Base-by-base conservation (phyloP, 371 early-diverging fungal species). In the Lichtheimia corymbifera region DNA sequence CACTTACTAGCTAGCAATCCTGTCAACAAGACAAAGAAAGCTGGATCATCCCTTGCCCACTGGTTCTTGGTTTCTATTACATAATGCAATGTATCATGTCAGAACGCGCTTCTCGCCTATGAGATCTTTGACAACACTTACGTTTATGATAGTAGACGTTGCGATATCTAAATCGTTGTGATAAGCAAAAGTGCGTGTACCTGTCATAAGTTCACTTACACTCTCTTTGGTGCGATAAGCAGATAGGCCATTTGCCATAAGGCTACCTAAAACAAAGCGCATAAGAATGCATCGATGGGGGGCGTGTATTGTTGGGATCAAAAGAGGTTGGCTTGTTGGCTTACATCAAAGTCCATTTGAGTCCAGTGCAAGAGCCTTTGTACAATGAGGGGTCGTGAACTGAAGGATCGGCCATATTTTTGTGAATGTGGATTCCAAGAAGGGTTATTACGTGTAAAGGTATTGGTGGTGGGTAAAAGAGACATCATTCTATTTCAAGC, bases 1-100 rank as follows among this genome's bases (percentile, higher is more conserved):
- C 5, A 65, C 84, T 66, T 83, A 89, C 91, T 27, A 91, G 70
- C 22, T 80, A 73, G 22, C 80, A 64, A 47, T 47, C 47, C 47
- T 18, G 85, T 76, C 9, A 89, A 62, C 22, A 93, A 62, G 17
- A 93, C 85, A 50, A 93, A 70, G 65, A 94, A 95, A 11, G 95
- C 95, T 15, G 96, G 95, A 76, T 96, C 96, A 65, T 96, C 96
- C 60, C 96, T 66, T 30, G 95, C 91, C 95, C 95, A 96, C 59
- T 93, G 93, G 73, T 94, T 96, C 66, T 96, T 96, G 30, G 95
- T 95, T 78, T 96, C 93, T 93, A 35, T 35, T 9, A 11, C 35
- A 11, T 6, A 35, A 35, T 35, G 7, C 28, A 67, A 53, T 44
- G 53, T n/a, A 2, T 5, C 22, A 18, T n/a, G 2, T n/a, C 22